phyloP scores from a whole-genome alignment of 2,329 filamentous ascomycete genomes.

The Cercospora canescens region DNA sequence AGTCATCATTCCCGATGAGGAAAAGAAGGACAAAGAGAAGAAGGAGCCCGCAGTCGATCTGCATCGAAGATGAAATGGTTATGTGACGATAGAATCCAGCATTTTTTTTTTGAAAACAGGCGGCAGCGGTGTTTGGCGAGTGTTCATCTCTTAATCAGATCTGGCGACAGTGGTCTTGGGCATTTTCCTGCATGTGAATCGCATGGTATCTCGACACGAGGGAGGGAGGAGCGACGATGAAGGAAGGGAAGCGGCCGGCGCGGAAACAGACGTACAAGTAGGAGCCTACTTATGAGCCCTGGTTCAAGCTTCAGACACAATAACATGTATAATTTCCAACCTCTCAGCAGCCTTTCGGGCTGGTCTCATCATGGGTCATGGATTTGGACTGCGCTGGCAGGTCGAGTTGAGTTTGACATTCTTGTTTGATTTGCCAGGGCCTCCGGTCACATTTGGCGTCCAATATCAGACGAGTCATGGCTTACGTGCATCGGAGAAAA shows the following conservation, averaged over 20 bases:
- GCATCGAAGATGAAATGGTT: slow-evolving; percentile 6
- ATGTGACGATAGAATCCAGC: slow-evolving; percentile 6
- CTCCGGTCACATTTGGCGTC: background rate
- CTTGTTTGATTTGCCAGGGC: background rate
- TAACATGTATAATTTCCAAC: background rate
- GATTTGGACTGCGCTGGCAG: background rate
- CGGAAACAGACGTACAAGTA: background rate
- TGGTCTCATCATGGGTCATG: background rate
- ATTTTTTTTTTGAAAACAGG: background rate
- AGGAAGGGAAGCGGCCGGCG: background rate
- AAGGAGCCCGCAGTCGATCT: slow-evolving; percentile 8
- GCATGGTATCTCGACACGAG: background rate
- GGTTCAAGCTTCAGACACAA: background rate
- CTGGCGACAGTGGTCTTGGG: background rate
- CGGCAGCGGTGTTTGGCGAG: slow-evolving; percentile 3
- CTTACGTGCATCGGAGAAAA: background rate
- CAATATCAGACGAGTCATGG: background rate
- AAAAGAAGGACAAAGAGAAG: slow-evolving; percentile 3
- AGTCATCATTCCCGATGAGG: slow-evolving; percentile 8
- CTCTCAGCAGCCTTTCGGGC: background rate
- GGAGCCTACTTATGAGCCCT: slow-evolving; percentile 1
- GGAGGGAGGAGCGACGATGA: background rate
- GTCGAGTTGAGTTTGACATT: background rate
- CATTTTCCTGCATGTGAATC: background rate
- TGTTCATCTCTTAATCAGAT: slow-evolving; percentile 1